These are phyloP conservation scores for Neophaeococcomyces mojaviensis DNA, from an alignment of 2,329 filamentous ascomycete genomes.

Conservation along the genomic window DNA sequence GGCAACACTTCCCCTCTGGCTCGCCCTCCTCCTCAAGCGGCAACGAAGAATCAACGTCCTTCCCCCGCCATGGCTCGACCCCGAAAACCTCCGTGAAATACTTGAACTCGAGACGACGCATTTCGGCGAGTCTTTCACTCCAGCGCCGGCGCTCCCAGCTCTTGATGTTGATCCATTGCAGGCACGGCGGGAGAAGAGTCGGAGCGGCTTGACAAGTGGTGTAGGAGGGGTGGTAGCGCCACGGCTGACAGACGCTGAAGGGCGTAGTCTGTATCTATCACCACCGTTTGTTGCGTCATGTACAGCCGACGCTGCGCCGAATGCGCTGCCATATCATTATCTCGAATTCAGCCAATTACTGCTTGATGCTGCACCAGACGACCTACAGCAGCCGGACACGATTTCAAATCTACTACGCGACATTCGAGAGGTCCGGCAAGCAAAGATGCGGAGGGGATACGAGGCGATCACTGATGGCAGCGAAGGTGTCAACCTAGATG, in stretches of 20 bases:
- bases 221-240: slow-evolving; percentile 19
- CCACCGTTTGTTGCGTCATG: slow-evolving; percentile 75
- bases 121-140: slow-evolving; percentile 65
- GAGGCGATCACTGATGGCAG: slow-evolving; percentile 63
- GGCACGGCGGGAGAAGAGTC: slow-evolving; percentile 2
- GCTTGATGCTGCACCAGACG: slow-evolving; percentile 75
- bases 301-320: slow-evolving; percentile 59
- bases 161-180: slow-evolving; percentile 9
- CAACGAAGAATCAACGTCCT: slow-evolving; percentile 90
- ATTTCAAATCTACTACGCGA: slow-evolving; percentile 71
- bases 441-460: slow-evolving; percentile 75
- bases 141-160: slow-evolving; percentile 53
- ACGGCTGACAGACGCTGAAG: slow-evolving; percentile 27
- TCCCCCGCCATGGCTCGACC: slow-evolving; percentile 79
- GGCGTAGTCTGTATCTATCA: slow-evolving; percentile 38
- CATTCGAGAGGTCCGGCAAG: slow-evolving; percentile 76
- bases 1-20: slow-evolving; percentile 77
- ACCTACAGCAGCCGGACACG: slow-evolving; percentile 65
- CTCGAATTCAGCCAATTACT: slow-evolving; percentile 82
- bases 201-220: background rate
- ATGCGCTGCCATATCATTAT: slow-evolving; percentile 88
- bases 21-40: slow-evolving; percentile 87
- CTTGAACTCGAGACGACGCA: slow-evolving; percentile 72
- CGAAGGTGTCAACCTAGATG: slow-evolving; percentile 66
- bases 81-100: slow-evolving; percentile 66